A percentile compares a stretch with the other conserved stretches of the same genome.
Evolutionary conservation across 2,329 filamentous ascomycete species (phyloP).

Genomic region (Penicillium sp.): DNA sequence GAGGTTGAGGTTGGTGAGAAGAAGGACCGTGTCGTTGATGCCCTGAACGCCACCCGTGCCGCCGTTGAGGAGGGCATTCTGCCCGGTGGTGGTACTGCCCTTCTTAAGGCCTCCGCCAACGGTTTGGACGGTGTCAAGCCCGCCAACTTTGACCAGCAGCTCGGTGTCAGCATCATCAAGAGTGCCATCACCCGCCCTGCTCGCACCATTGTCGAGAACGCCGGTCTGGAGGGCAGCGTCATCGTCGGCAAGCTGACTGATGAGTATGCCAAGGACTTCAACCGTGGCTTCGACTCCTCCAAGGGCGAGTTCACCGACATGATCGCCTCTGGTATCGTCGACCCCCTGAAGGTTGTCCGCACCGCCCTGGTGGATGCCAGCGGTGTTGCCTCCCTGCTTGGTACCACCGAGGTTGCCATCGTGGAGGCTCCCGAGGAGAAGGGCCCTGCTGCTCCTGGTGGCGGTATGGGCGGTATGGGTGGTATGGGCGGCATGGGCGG

Average conservation of each 20-base stretch:
- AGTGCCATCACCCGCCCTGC: conserved; percentile 96
- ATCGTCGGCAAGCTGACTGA: conserved; percentile 98
- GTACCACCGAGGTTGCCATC: conserved; percentile 97
- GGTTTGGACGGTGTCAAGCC: conserved; percentile 81
- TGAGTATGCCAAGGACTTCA: conserved; percentile 89
- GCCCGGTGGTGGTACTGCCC: conserved; percentile 94
- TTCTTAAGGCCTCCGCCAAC: conserved; percentile 94
- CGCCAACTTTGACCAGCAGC: conserved; percentile 97
- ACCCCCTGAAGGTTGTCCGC: conserved; percentile 98
- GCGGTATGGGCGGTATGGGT: conserved; percentile 57
- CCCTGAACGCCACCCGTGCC: conserved; percentile 94
- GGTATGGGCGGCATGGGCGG: conserved; percentile 66
- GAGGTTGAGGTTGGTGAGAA: conserved; percentile 99
- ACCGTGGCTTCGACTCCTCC: conserved; percentile 95
- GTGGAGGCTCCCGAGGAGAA: conserved; percentile 96
- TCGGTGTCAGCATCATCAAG: conserved; percentile 97
- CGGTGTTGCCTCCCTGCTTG: conserved; percentile 93
- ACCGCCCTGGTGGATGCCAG: conserved; percentile 93
- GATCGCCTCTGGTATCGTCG: conserved; percentile 94
- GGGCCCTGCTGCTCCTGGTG: conserved; percentile 59
- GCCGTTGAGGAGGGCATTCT: conserved; percentile 99
- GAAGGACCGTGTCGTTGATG: conserved; percentile 99
- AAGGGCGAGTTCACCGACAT: conserved; percentile 99
- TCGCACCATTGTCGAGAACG: conserved; percentile 95
- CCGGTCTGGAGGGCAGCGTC: conserved; percentile 91